phyloP scores from a whole-genome alignment of 1,139 yeast genomes.

The Ogataea hybrid region DNA sequence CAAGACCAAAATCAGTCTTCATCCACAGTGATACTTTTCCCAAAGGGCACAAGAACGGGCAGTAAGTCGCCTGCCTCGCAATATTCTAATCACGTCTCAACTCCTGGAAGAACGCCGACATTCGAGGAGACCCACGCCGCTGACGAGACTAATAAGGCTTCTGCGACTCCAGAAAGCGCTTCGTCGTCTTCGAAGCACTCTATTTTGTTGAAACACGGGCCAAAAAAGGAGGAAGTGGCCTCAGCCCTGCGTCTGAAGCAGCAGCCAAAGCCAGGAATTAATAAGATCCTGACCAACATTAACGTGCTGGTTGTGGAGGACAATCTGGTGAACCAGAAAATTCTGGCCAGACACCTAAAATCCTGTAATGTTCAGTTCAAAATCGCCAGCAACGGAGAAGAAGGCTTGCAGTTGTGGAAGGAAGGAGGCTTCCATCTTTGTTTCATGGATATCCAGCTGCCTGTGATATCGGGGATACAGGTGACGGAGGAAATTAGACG shows the following conservation, averaged over 20 bases:
- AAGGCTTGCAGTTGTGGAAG: conserved; percentile 90
- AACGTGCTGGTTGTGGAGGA: conserved; percentile 94
- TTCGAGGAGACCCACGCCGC: not conserved
- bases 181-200: conserved; percentile 4
- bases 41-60: conserved; percentile 24
- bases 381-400: conserved; percentile 88
- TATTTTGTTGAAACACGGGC: conserved; percentile 1
- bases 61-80: conserved; percentile 20
- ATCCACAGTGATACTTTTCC: conserved; percentile 31
- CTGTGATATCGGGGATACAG: conserved; percentile 90
- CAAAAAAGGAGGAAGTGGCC: conserved; percentile 15
- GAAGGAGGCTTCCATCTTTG: conserved; percentile 90
- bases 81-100: not conserved
- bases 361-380: conserved; percentile 82
- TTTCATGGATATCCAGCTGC: conserved; percentile 92
- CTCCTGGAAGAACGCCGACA: conserved; percentile 1
- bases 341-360: conserved; percentile 86
- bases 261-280: conserved; percentile 35
- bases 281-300: conserved; percentile 68
- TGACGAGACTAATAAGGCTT: conserved; percentile 6
- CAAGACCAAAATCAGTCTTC: conserved; percentile 19
- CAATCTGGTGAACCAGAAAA: conserved; percentile 90
- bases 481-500: conserved; percentile 89
- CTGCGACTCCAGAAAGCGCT: conserved; percentile 1
- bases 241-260: conserved; percentile 12